Conservation (phyloP, 306 rosid species). For the Cicer pinnatifidum region DNA sequence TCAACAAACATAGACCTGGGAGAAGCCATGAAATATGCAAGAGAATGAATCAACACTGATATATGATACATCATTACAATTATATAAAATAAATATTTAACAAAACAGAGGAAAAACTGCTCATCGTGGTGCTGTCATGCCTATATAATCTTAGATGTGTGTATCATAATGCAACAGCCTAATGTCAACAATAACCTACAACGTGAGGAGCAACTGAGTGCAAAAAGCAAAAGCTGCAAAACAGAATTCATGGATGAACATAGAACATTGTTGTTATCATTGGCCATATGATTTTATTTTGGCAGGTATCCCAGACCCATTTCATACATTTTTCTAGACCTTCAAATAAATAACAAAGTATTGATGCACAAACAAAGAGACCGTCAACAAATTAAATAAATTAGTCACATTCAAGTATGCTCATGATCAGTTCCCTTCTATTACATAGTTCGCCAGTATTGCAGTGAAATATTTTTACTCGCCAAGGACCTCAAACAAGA, state of each 20-base stretch:
- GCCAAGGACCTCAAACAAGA: slow-evolving; percentile 27
- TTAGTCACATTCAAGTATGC: slow-evolving; percentile 2
- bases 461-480: background rate
- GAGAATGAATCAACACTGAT: slow-evolving; percentile 27
- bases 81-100: background rate
- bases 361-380: slow-evolving; percentile 18
- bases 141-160: slow-evolving; percentile 19
- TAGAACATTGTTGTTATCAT: slow-evolving; percentile 19
- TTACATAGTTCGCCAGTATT: background rate
- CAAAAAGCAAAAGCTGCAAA: background rate
- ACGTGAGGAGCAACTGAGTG: background rate
- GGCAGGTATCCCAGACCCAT: slow-evolving; percentile 5
- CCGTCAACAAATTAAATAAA: slow-evolving; percentile 8
- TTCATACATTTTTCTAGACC: slow-evolving; percentile 13
- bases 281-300: background rate
- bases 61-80: slow-evolving; percentile 11
- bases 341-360: slow-evolving; percentile 3
- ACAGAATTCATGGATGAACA: background rate
- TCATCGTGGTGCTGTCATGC: slow-evolving; percentile 9
- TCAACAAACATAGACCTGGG: slow-evolving; percentile 83
- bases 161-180: slow-evolving; percentile 29
- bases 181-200: slow-evolving; percentile 21
- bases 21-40: slow-evolving; percentile 43
- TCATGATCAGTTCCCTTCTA: background rate
- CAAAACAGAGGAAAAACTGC: background rate